phyloP scores from a whole-genome alignment of 148 eudicot species.

The Silene uniflora region DNA sequence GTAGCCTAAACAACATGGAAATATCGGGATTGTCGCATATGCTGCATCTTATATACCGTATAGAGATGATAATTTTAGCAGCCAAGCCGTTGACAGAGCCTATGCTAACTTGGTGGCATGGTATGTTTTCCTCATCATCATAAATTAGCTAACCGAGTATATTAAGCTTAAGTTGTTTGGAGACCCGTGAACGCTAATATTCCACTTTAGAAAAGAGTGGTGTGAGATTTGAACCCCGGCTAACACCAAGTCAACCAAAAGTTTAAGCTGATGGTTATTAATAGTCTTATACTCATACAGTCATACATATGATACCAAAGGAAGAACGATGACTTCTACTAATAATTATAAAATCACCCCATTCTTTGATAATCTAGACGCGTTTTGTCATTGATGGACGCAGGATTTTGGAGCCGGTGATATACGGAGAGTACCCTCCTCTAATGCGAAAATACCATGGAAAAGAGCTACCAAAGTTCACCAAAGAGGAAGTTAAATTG shows the following conservation, averaged over 20 bases:
- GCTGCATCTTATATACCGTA: slow-evolving; percentile 48
- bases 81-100: slow-evolving; percentile 51
- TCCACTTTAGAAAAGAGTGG: too few relatives aligned
- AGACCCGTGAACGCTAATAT: too few relatives aligned
- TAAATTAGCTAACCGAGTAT: too few relatives aligned
- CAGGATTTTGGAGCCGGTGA: slow-evolving; percentile 76
- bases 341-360: too few relatives aligned
- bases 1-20: slow-evolving; percentile 55
- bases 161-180: too few relatives aligned
- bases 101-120: slow-evolving; percentile 46
- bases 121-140: slow-evolving; percentile 26
- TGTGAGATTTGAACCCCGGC: too few relatives aligned
- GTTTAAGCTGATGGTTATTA: too few relatives aligned
- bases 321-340: too few relatives aligned
- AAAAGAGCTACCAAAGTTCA: slow-evolving; percentile 48
- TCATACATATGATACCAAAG: too few relatives aligned
- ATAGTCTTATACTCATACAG: too few relatives aligned
- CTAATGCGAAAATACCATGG: slow-evolving; percentile 53
- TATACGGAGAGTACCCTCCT: slow-evolving; percentile 70
- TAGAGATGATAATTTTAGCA: slow-evolving; percentile 34
- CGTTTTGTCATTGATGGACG: not conserved
- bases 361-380: too few relatives aligned
- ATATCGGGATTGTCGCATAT: slow-evolving; percentile 40
- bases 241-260: too few relatives aligned
- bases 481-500: slow-evolving; percentile 39